A percentile compares a stretch with the other conserved stretches of the same genome.
These are phyloP conservation scores for Thalassiosira exigua DNA, from an alignment of 352 stramenopile species.

Conservation along the genomic window DNA sequence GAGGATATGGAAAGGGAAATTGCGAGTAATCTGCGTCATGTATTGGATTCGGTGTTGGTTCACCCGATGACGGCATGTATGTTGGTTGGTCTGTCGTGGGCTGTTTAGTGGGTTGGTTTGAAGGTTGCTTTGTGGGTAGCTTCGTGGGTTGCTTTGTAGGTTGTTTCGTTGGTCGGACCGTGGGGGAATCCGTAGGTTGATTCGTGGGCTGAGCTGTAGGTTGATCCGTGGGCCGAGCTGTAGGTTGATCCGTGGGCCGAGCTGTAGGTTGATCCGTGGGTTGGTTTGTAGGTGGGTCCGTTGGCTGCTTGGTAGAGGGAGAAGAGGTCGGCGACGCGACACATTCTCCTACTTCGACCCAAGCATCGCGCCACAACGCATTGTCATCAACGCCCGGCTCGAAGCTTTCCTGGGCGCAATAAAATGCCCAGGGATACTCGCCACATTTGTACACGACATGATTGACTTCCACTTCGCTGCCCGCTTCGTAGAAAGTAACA, in stretches of 20 bases:
- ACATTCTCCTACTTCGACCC: background rate
- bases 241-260: background rate
- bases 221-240: background rate
- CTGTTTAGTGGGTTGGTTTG: background rate
- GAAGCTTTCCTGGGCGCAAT: background rate
- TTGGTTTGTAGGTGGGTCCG: background rate
- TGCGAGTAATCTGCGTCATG: background rate
- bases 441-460: background rate
- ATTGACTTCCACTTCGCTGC: constrained; percentile 2
- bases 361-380: background rate
- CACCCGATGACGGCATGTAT: background rate
- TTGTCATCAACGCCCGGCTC: background rate
- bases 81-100: background rate
- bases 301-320: background rate
- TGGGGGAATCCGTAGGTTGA: background rate
- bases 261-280: background rate
- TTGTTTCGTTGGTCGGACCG: background rate
- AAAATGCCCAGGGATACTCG: background rate
- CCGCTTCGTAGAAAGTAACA: background rate
- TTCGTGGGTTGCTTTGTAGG: background rate
- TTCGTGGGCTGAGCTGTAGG: background rate
- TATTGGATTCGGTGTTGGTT: no score
- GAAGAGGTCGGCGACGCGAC: background rate
- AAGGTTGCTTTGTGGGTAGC: background rate
- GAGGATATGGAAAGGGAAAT: constrained; percentile 5